phyloP scores from a whole-genome alignment of 2,329 filamentous ascomycete species.

The Ciborinia camelliae region DNA sequence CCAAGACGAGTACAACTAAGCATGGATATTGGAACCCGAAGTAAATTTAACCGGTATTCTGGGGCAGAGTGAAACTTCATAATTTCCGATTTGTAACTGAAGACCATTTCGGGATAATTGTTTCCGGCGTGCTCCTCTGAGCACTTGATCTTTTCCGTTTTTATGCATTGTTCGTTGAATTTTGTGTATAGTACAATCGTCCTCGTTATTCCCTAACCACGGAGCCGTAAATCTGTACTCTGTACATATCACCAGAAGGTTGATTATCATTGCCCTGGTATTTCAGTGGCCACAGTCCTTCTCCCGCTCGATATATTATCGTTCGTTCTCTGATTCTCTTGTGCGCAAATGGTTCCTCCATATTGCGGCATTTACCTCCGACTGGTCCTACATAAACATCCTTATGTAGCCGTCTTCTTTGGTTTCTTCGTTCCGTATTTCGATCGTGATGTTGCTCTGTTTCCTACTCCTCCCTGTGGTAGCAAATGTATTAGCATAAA shows the following conservation, averaged over 20 bases:
- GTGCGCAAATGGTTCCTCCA: not conserved
- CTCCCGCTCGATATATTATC: not conserved
- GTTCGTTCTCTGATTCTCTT: not conserved
- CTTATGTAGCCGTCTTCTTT: conserved; percentile 59
- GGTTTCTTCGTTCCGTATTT: conserved; percentile 99
- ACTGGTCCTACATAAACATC: conserved; percentile 12
- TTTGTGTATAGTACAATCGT: conserved; percentile 13
- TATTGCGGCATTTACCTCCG: not conserved
- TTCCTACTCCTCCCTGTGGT: conserved; percentile 80
- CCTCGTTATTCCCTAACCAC: not conserved
- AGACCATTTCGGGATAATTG: not conserved
- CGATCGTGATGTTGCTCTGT: conserved; percentile 77
- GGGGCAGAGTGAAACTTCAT: no score
- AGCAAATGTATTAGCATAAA: conserved; percentile 31
- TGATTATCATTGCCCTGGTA: not conserved
- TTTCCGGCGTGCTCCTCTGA: not conserved
- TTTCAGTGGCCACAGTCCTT: not conserved
- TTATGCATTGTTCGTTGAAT: conserved; percentile 4
- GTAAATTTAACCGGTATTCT: no score
- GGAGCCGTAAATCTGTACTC: not conserved
- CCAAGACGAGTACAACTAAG: not conserved
- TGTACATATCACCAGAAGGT: not conserved
- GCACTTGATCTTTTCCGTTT: conserved; percentile 3
- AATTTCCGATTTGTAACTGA: not conserved
- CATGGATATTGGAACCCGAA: no score